These are phyloP conservation scores for Aegilops umbellulata DNA, from an alignment of 176 grass and related monocot genomes.

Conservation along the genomic window DNA sequence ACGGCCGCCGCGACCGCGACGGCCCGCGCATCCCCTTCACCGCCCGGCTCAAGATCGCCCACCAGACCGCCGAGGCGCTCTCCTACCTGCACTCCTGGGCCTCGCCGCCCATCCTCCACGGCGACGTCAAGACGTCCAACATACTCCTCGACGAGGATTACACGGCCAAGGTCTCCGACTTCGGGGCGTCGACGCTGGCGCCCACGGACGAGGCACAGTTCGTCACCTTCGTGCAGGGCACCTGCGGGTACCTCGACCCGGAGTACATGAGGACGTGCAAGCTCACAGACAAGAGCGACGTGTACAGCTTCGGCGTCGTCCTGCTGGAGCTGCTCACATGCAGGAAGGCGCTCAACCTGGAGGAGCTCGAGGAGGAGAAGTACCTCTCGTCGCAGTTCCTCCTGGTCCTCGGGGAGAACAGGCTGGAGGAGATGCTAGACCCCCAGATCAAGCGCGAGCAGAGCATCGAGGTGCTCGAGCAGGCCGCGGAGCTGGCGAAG, in stretches of 20 bases:
- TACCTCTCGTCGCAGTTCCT: conserved; percentile 51
- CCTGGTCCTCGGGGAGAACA: conserved; percentile 9
- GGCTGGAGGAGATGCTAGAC: conserved; percentile 55
- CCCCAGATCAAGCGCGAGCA: conserved; percentile 34
- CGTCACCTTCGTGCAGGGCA: conserved; percentile 62
- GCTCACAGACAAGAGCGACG: conserved; percentile 92
- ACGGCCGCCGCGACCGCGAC: neutral
- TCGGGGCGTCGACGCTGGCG: conserved; percentile 52
- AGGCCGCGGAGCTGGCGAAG: conserved; percentile 51
- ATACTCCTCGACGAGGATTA: conserved; percentile 52
- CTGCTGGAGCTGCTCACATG: conserved; percentile 50
- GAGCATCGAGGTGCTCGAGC: conserved; percentile 35
- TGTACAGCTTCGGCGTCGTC: conserved; percentile 78
- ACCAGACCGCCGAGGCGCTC: conserved; percentile 59
- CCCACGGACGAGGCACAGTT: conserved; percentile 49
- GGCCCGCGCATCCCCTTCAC: conserved; percentile 7
- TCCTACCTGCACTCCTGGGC: conserved; percentile 67
- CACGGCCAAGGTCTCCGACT: conserved; percentile 53
- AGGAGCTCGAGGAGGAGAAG: conserved; percentile 28
- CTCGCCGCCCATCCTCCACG: conserved; percentile 58
- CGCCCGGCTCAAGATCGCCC: conserved; percentile 42
- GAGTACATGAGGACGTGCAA: conserved; percentile 53
- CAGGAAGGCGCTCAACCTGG: conserved; percentile 49
- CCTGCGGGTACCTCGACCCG: conserved; percentile 62
- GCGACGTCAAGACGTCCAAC: conserved; percentile 69